These are phyloP conservation scores for Glycyrrhiza uralensis DNA, from an alignment of 306 rosid species.

Conservation along the genomic window DNA sequence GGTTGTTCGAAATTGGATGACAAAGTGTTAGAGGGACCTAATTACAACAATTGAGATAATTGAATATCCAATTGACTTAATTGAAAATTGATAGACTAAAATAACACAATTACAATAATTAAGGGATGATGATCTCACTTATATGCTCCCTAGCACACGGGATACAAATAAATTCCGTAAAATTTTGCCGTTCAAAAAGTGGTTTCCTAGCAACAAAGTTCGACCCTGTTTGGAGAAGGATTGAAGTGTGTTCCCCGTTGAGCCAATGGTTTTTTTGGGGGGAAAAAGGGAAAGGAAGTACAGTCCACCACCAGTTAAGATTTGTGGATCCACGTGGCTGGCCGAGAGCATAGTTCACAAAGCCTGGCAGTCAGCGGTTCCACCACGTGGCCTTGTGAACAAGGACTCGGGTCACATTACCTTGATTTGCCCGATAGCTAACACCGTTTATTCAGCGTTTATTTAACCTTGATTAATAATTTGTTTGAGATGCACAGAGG, in stretches of 20 bases:
- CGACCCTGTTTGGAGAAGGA: background rate
- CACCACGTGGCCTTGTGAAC: conserved; percentile 39
- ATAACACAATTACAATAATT: no score
- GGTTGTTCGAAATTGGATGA: no score
- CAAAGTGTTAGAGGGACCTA: no score
- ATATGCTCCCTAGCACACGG: no score
- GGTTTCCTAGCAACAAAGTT: background rate
- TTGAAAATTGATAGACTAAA: no score
- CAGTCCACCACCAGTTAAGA: background rate
- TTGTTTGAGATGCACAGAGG: background rate
- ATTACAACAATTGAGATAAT: no score
- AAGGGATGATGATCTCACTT: no score
- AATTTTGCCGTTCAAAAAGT: background rate
- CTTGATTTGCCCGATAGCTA: background rate
- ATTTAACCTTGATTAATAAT: conserved; percentile 32
- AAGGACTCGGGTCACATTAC: background rate
- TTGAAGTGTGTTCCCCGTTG: background rate
- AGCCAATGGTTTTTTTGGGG: background rate
- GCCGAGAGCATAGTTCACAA: background rate
- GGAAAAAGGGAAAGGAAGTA: background rate
- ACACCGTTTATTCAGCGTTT: conserved; percentile 31
- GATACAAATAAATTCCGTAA: background rate
- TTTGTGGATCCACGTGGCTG: conserved; percentile 42
- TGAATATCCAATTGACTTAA: no score
- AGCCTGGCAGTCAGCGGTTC: conserved; percentile 26